phyloP scores from a whole-genome alignment of 228 moss, liverwort and hornwort species.

The Sphagnum magellanicum region DNA sequence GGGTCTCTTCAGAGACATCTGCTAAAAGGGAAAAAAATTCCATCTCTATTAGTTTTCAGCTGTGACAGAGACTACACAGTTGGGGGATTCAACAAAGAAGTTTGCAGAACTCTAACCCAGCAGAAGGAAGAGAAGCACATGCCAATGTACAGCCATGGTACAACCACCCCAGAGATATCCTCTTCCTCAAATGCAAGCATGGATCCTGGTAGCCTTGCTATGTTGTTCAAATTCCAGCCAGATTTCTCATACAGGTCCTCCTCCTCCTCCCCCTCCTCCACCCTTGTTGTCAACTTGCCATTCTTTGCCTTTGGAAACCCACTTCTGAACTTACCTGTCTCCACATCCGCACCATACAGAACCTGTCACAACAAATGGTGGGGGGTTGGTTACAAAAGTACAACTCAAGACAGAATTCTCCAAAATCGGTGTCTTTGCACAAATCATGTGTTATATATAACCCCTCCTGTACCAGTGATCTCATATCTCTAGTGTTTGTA shows the following conservation, averaged over 20 bases:
- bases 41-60: no score
- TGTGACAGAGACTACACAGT: no score
- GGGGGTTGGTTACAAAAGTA: neutral
- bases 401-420: neutral
- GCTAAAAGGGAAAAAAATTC: no score
- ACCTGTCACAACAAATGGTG: conserved; percentile 36
- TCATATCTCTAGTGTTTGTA: no score
- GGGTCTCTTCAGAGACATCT: no score
- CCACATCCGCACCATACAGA: conserved; percentile 94
- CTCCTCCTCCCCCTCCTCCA: neutral
- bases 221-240: conserved; percentile 86
- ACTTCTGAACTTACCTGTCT: conserved; percentile 85
- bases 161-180: conserved; percentile 91
- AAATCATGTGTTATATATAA: neutral
- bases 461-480: neutral
- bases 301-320: conserved; percentile 71
- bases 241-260: conserved; percentile 49
- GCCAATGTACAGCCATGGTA: conserved; percentile 89
- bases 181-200: conserved; percentile 94
- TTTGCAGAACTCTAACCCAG: conserved; percentile 47
- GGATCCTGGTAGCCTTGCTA: conserved; percentile 84
- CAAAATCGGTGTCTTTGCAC: neutral
- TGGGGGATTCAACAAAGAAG: neutral
- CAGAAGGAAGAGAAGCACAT: conserved; percentile 99
- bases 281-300: conserved; percentile 25